A percentile compares a stretch with the other conserved stretches of the same genome.
Evolutionary conservation across 2,329 filamentous ascomycete genomes (phyloP).

Genomic region (Fusarium nisikadoi): DNA sequence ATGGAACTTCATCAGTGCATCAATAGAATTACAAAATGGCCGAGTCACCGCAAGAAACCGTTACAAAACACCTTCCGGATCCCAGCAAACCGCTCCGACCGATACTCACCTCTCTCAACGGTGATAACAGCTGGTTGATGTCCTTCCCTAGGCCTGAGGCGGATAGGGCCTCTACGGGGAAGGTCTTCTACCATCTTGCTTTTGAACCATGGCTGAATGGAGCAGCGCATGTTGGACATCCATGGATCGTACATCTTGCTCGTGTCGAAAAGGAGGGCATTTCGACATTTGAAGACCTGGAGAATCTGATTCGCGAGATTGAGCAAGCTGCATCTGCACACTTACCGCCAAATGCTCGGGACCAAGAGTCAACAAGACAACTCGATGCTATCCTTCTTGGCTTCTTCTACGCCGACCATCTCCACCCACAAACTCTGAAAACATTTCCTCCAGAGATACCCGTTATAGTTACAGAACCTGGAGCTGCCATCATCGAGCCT

Average conservation of each 20-base stretch:
- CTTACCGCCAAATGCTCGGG: not conserved
- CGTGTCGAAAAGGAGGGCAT: conserved; percentile 1
- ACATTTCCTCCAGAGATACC: conserved; percentile 33
- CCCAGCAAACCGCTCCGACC: conserved; percentile 29
- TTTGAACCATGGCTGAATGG: conserved; percentile 50
- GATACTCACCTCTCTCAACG: conserved; percentile 48
- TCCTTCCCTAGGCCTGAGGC: conserved; percentile 46
- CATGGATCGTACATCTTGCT: conserved; percentile 40
- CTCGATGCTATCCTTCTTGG: conserved; percentile 40
- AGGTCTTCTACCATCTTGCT: conserved; percentile 48
- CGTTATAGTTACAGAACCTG: conserved; percentile 32
- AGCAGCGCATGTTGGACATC: conserved; percentile 23
- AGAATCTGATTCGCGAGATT: conserved; percentile 30
- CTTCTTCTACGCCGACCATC: conserved; percentile 35
- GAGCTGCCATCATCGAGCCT: conserved; percentile 6
- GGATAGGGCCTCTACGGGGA: conserved; percentile 33
- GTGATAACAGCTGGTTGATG: conserved; percentile 50
- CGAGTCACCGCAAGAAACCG: not conserved
- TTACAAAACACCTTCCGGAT: not conserved
- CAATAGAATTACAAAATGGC: not conserved
- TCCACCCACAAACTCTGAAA: conserved; percentile 32
- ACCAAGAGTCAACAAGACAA: not conserved
- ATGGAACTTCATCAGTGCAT: not conserved
- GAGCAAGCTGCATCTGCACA: conserved; percentile 18
- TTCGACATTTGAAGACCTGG: conserved; percentile 13